phyloP scores from a whole-genome alignment of 2,329 filamentous ascomycete species.

The Fusarium dimerum region DNA sequence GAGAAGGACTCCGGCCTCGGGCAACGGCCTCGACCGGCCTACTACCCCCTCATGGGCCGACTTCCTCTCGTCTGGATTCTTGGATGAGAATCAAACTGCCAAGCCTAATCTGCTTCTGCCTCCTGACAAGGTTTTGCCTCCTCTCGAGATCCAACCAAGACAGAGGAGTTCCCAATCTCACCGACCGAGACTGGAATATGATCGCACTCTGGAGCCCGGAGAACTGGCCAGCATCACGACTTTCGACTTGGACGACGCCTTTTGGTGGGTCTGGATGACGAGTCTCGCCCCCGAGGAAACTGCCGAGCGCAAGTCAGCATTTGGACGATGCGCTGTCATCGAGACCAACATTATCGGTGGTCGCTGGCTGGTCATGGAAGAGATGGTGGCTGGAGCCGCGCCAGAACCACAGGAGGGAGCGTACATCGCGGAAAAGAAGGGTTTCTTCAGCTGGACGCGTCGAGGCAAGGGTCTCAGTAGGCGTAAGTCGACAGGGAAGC shows the following conservation, averaged over 20 bases:
- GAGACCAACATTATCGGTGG: slow-evolving; percentile 82
- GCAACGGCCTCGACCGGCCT: slow-evolving; percentile 72
- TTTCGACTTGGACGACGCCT: slow-evolving; percentile 88
- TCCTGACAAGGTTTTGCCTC: slow-evolving; percentile 87
- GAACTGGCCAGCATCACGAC: slow-evolving; percentile 90
- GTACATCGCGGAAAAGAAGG: slow-evolving; percentile 94
- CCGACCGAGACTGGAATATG: slow-evolving; percentile 67
- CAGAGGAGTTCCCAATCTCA: slow-evolving; percentile 89
- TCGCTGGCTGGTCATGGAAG: slow-evolving; percentile 92
- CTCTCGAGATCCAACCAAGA: slow-evolving; percentile 70
- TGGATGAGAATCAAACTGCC: slow-evolving; percentile 66
- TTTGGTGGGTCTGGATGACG: slow-evolving; percentile 99
- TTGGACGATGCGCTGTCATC: slow-evolving; percentile 88
- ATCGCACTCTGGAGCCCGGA: slow-evolving; percentile 76
- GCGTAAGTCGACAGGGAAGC: slow-evolving; percentile 70
- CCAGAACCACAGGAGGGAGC: slow-evolving; percentile 81
- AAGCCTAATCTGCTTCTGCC: slow-evolving; percentile 75
- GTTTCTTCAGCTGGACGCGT: slow-evolving; percentile 84
- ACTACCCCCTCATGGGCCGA: slow-evolving; percentile 98
- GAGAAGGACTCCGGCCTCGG: slow-evolving; percentile 66
- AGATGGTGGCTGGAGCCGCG: slow-evolving; percentile 91
- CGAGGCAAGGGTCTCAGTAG: slow-evolving; percentile 64
- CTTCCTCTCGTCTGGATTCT: slow-evolving; percentile 91
- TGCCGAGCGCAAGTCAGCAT: slow-evolving; percentile 80
- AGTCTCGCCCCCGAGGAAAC: slow-evolving; percentile 93